Evolutionary conservation across 257 asterid genomes (phyloP).

Genomic region (Linderniella brevidens): DNA sequence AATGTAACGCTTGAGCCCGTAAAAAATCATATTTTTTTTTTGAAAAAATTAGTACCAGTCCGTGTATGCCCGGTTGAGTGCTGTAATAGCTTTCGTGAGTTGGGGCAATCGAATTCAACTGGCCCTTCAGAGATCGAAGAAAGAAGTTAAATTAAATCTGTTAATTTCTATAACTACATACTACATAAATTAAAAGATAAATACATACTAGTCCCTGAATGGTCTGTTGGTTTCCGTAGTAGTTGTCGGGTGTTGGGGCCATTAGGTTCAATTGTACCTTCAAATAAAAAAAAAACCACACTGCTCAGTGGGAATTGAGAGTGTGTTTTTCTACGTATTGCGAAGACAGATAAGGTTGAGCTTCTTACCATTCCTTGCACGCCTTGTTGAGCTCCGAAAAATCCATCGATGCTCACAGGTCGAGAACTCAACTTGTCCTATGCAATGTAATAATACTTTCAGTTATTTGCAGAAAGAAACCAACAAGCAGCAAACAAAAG

Average conservation of each 20-base stretch:
- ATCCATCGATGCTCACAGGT: slow-evolving; percentile 64
- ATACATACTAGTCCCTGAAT: slow-evolving; percentile 77
- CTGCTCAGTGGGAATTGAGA: slow-evolving; percentile 11
- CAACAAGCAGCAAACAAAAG: not conserved
- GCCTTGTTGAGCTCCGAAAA: slow-evolving; percentile 54
- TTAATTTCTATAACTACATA: no score
- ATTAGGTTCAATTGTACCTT: slow-evolving; percentile 63
- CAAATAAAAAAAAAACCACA: slow-evolving; percentile 13
- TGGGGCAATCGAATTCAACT: slow-evolving; percentile 77
- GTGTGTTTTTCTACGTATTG: slow-evolving; percentile 2
- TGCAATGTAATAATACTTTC: slow-evolving; percentile 8
- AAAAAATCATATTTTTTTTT: no score
- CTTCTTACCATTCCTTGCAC: slow-evolving; percentile 75
- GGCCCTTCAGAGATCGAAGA: slow-evolving; percentile 44
- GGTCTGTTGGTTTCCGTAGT: slow-evolving; percentile 62
- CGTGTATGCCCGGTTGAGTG: slow-evolving; percentile 63
- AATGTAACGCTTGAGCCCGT: not conserved
- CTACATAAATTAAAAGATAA: not conserved
- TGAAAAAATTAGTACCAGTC: slow-evolving; percentile 40
- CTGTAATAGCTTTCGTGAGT: slow-evolving; percentile 67
- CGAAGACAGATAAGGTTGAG: slow-evolving; percentile 4
- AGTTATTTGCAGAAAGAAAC: slow-evolving; percentile 1
- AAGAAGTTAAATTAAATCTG: no score
- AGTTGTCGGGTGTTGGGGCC: slow-evolving; percentile 77
- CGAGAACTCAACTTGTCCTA: slow-evolving; percentile 76